Conservation (phyloP, 495 filamentous ascomycete species). For the Parmelia sp. region DNA sequence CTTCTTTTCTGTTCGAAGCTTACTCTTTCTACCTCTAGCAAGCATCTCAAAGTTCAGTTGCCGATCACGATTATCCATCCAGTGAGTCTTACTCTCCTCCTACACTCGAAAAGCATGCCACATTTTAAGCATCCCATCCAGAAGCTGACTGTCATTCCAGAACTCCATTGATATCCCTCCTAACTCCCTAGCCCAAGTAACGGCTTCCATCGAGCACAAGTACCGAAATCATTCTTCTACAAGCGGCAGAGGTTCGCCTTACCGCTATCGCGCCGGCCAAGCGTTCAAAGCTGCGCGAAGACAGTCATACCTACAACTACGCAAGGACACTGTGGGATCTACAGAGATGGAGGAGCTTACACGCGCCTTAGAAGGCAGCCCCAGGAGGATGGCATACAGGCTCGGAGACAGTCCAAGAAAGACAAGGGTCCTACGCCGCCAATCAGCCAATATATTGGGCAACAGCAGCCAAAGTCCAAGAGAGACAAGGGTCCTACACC, state of each 20-base stretch:
- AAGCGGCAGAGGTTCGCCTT: conserved; percentile 15
- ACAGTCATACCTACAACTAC: conserved; percentile 21
- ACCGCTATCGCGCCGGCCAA: conserved; percentile 25
- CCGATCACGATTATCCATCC: conserved; percentile 52
- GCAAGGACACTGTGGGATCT: conserved; percentile 15
- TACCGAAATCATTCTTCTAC: conserved; percentile 24
- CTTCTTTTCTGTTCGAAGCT: neutral
- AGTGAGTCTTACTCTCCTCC: conserved; percentile 26
- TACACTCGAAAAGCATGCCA: neutral
- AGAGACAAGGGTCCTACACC: conserved; percentile 14
- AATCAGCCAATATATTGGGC: conserved; percentile 13
- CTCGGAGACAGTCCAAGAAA: conserved; percentile 3
- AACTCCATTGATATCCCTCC: conserved; percentile 56
- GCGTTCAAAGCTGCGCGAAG: conserved; percentile 28
- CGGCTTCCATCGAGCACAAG: conserved; percentile 49
- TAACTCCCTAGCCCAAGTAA: conserved; percentile 51
- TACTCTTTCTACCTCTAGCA: conserved; percentile 27
- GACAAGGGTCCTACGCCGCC: conserved; percentile 17
- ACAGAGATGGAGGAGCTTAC: conserved; percentile 21
- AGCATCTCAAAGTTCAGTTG: conserved; percentile 46
- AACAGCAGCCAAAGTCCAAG: conserved; percentile 2
- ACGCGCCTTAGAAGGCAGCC: conserved; percentile 24
- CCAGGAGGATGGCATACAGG: conserved; percentile 8
- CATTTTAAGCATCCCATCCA: neutral
- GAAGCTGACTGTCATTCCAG: conserved; percentile 27